phyloP scores from a whole-genome alignment of 2,329 filamentous ascomycete species.

The Pseudogymnoascus destructans region DNA sequence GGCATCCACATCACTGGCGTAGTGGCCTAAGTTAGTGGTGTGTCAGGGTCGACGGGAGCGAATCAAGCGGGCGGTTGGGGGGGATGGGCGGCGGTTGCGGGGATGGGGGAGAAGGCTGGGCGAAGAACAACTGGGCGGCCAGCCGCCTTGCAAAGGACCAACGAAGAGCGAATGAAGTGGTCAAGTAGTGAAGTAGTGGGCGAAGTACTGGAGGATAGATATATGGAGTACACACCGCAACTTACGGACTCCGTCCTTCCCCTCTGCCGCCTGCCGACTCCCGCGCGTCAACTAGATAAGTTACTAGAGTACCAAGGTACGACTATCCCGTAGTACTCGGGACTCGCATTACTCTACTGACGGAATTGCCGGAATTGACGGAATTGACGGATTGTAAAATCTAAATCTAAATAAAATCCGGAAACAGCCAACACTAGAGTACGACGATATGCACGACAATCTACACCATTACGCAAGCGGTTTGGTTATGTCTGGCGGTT shows the following conservation, averaged over 20 bases:
- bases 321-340: neutral
- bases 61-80: too few relatives aligned
- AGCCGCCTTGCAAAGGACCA: neutral
- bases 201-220: neutral
- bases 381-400: neutral
- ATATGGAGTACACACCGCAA: slow-evolving; percentile 5
- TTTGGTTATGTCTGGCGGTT: neutral
- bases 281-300: neutral
- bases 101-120: neutral
- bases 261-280: neutral
- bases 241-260: neutral
- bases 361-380: neutral
- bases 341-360: neutral
- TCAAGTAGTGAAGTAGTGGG: neutral
- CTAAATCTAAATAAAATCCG: neutral
- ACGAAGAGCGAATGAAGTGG: neutral
- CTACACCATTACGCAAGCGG: neutral
- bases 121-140: neutral
- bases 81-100: neutral
- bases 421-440: neutral
- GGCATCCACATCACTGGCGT: slow-evolving; percentile 6
- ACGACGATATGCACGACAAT: neutral
- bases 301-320: neutral
- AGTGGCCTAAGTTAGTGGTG: neutral
- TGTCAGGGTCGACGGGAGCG: slow-evolving; percentile 4